phyloP scores from a whole-genome alignment of 352 stramenopile species.

The Pythium sukuiense region DNA sequence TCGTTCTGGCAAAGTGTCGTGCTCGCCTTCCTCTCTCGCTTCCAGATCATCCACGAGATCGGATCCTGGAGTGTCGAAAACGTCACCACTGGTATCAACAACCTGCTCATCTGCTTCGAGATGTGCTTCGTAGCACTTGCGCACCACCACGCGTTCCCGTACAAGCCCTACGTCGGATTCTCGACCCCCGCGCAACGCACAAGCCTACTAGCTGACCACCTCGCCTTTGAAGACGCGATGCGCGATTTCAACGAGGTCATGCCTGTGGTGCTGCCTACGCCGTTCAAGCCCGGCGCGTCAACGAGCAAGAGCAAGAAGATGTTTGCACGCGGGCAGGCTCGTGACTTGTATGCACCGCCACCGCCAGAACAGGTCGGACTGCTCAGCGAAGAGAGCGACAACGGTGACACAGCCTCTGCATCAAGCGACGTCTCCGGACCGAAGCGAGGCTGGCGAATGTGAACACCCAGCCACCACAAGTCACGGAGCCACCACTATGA shows the following conservation, averaged over 20 bases:
- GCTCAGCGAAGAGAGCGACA: conserved; percentile 40
- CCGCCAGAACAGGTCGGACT: conserved; percentile 44
- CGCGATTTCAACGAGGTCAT: conserved; percentile 93
- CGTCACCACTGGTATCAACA: conserved; percentile 96
- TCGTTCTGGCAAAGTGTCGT: conserved; percentile 98
- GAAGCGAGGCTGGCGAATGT: conserved; percentile 69
- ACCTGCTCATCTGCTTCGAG: conserved; percentile 99
- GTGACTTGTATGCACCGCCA: conserved; percentile 40
- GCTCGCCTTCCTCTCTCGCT: conserved; percentile 87
- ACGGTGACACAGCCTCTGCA: conserved; percentile 2
- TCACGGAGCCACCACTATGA: background rate
- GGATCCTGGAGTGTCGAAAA: conserved; percentile 94
- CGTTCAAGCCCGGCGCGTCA: conserved; percentile 72
- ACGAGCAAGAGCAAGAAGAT: conserved; percentile 66
- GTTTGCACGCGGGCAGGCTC: conserved; percentile 10
- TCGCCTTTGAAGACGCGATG: conserved; percentile 93
- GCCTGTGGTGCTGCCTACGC: conserved; percentile 79
- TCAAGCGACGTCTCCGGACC: conserved; percentile 18
- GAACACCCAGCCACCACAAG: conserved; percentile 9
- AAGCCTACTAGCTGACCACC: conserved; percentile 89
- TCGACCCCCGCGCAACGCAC: conserved; percentile 48
- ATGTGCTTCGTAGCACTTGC: conserved; percentile 97
- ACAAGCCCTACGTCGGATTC: conserved; percentile 75
- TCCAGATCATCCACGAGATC: conserved; percentile 90
- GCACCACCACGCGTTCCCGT: conserved; percentile 96